These are phyloP conservation scores for Capsicum chinense DNA, from an alignment of 257 asterid species.

Conservation along the genomic window DNA sequence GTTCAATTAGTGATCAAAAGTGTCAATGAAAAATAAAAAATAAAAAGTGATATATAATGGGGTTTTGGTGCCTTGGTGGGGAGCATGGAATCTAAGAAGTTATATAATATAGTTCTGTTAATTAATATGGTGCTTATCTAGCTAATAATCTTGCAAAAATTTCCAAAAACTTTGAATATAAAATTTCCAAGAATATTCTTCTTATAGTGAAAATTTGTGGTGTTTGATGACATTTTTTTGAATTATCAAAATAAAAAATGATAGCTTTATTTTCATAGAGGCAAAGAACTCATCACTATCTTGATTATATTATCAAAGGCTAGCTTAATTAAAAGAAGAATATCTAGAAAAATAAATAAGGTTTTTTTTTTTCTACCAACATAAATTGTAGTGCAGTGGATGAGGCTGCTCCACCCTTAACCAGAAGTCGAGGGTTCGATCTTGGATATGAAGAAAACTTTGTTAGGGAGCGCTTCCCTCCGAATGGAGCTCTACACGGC, in stretches of 20 bases:
- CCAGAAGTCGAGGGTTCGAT: no score
- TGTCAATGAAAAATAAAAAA: neutral
- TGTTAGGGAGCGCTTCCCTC: no score
- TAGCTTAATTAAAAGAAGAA: neutral
- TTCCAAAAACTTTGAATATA: neutral
- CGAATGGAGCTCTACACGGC: no score
- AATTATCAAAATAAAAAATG: neutral
- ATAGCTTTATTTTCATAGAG: no score
- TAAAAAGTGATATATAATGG: neutral
- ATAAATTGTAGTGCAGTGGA: no score
- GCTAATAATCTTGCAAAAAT: neutral
- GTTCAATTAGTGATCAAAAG: neutral
- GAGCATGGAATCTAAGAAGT: neutral
- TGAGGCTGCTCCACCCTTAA: no score
- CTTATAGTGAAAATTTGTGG: neutral
- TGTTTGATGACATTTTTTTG: neutral
- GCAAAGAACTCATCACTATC: no score
- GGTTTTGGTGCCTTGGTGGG: constrained; percentile 22
- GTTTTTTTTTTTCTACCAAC: neutral
- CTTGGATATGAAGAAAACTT: no score
- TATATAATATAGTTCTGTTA: neutral
- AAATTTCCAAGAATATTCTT: neutral
- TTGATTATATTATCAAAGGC: no score
- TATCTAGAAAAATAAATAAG: neutral
- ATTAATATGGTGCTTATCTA: neutral